Evolutionary conservation across 2,329 filamentous ascomycete species (phyloP), one percentile per base, ranked within the genome.

Genomic region (Sclerotinia borealis): DNA sequence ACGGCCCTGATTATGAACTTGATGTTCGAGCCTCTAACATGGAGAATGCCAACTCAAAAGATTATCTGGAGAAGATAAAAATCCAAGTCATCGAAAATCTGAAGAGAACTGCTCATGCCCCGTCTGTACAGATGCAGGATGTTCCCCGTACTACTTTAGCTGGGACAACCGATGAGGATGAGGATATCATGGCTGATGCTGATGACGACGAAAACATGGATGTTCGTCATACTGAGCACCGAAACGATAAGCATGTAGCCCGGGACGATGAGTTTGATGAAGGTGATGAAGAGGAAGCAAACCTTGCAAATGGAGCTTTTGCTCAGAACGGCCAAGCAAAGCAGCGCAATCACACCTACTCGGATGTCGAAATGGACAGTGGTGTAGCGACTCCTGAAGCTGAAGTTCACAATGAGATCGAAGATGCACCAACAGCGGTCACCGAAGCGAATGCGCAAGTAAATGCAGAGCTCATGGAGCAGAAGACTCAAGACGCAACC

Each of bases 121-220:
- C 95, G 1, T 96, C 92, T 25, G 92, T 97, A 25, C 92, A 97
- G 76, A 90, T 96, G 85, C 89, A 91, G 67, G 90, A 96, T 68
- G 81, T 88, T 7, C 86, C 86, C 4, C 82, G 85, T 22, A 82
- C 84, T 61, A 83, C 84, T 1, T 78, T 88, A 39, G 82, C 80
- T 37, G 83, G 84, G 36, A 85, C 86, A 77, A 83, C 85, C 0
- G 85, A 88, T 58, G 86, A 89, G 64, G 86, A 88, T 68, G 86
- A 88, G 51, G 85, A 83, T 13, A 84, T 86, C 68, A 76, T 87
- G 8, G 84, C 88, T 64, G 85, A 88, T 67, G 74, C 91, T 1
- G 93, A 98, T 67, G 91, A 92, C 60, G 93, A 97, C 68, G 85
- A 91, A 69, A 92, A 95, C 74, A 89, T 91, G 70, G 93, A 98